These are phyloP conservation scores for Pelargonium myrrhifolium DNA, from an alignment of 441 rosid genomes.

Conservation along the genomic window DNA sequence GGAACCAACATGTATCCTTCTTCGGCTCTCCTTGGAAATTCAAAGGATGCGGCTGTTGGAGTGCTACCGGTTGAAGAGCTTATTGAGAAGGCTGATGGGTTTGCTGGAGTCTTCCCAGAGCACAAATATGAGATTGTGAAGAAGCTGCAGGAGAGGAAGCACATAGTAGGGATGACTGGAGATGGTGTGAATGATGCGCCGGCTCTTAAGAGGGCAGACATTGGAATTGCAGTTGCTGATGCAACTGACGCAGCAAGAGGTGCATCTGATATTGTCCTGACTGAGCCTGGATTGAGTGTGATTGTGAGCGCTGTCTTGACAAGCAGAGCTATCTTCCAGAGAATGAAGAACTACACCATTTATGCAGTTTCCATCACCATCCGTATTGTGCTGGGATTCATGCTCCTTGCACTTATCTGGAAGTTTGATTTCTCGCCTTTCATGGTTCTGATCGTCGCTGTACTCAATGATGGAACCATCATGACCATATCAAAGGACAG, in stretches of 20 bases:
- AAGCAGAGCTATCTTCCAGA: conserved; percentile 8
- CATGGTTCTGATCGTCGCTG: conserved; percentile 10
- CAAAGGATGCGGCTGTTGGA: background rate
- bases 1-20: conserved; percentile 9
- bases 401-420: conserved; percentile 10
- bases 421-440: conserved; percentile 13
- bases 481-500: conserved; percentile 13
- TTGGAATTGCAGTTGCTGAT: conserved; percentile 7
- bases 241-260: conserved; percentile 9
- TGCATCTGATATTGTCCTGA: conserved; percentile 4
- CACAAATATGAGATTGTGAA: conserved; percentile 10
- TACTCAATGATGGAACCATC: conserved; percentile 12
- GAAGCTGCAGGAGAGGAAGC: conserved; percentile 6
- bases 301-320: conserved; percentile 9
- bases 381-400: conserved; percentile 8
- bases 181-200: conserved; percentile 10
- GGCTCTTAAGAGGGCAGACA: conserved; percentile 6
- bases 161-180: conserved; percentile 8
- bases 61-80: background rate
- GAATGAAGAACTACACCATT: conserved; percentile 12
- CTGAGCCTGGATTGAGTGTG: conserved; percentile 10
- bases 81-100: background rate
- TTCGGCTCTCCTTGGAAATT: conserved; percentile 1
- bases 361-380: conserved; percentile 11
- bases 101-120: conserved; percentile 9